Conservation (phyloP, 352 stramenopile genomes). For the Pythium insidiosum region DNA sequence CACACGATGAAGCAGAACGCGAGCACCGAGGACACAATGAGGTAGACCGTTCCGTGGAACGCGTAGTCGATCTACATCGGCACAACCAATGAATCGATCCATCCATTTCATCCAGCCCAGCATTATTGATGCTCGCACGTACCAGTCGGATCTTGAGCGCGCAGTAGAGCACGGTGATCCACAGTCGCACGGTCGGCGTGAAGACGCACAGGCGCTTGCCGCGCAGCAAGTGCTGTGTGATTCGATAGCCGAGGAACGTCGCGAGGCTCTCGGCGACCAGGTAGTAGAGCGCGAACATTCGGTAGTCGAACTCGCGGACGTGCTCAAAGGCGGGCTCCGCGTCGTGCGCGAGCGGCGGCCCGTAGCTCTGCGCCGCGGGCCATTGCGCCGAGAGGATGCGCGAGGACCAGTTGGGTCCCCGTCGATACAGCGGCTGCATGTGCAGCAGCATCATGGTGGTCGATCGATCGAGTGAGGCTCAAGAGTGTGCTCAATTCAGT, state of each 20-base stretch:
- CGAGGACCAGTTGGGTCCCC: conserved; percentile 41
- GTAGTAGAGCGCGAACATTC: conserved; percentile 78
- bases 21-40: conserved; percentile 44
- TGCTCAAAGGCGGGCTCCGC: conserved; percentile 19
- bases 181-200: conserved; percentile 46
- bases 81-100: not conserved
- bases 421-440: conserved; percentile 47
- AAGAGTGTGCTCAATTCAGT: no score
- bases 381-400: conserved; percentile 24
- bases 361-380: conserved; percentile 29
- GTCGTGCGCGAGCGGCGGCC: conserved; percentile 31
- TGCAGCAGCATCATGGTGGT: conserved; percentile 2
- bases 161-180: conserved; percentile 66
- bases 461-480: no score
- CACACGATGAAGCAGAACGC: conserved; percentile 66
- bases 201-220: conserved; percentile 60
- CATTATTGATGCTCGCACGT: conserved; percentile 1
- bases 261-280: conserved; percentile 63
- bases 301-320: conserved; percentile 42
- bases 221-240: conserved; percentile 68
- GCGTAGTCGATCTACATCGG: conserved; percentile 59
- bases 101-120: no score
- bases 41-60: conserved; percentile 70
- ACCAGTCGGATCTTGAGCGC: conserved; percentile 73
- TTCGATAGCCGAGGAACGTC: conserved; percentile 74